phyloP scores from a whole-genome alignment of 176 grass and related monocot species.

The Musa itinerans region DNA sequence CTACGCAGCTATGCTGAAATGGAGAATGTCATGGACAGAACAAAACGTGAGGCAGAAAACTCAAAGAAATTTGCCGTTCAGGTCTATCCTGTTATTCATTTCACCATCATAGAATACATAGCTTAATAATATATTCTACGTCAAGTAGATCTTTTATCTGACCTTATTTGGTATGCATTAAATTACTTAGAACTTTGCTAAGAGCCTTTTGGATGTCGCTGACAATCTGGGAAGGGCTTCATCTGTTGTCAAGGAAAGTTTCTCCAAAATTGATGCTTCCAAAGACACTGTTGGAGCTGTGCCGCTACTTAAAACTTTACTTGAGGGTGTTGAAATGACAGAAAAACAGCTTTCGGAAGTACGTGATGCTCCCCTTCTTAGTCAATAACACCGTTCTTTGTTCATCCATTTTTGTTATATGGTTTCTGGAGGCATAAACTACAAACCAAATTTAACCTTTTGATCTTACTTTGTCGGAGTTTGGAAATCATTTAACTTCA shows the following conservation, averaged over 20 bases:
- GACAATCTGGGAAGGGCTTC: slow-evolving; percentile 38
- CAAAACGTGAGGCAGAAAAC: slow-evolving; percentile 37
- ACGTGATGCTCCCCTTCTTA: background rate
- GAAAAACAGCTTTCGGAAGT: slow-evolving; percentile 35
- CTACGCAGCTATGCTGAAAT: slow-evolving; percentile 33
- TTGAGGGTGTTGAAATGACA: slow-evolving; percentile 39
- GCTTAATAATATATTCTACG: no score
- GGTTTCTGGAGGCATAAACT: background rate
- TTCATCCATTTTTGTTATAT: background rate
- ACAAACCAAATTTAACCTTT: no score
- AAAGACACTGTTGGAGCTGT: slow-evolving; percentile 23
- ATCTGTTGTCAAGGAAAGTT: slow-evolving; percentile 38
- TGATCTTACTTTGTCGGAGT: no score
- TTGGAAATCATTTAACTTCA: no score
- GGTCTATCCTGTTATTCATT: slow-evolving; percentile 10
- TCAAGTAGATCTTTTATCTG: background rate
- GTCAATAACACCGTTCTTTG: background rate
- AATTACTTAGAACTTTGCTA: slow-evolving; percentile 26
- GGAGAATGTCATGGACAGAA: slow-evolving; percentile 34
- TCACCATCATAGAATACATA: background rate
- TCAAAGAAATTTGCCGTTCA: slow-evolving; percentile 39
- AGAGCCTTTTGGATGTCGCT: slow-evolving; percentile 34
- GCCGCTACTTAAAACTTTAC: slow-evolving; percentile 33
- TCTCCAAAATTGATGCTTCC: slow-evolving; percentile 24
- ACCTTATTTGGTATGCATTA: background rate